Conservation (phyloP, 176 grass and related monocot genomes). For the Coix lacrymajobi region DNA sequence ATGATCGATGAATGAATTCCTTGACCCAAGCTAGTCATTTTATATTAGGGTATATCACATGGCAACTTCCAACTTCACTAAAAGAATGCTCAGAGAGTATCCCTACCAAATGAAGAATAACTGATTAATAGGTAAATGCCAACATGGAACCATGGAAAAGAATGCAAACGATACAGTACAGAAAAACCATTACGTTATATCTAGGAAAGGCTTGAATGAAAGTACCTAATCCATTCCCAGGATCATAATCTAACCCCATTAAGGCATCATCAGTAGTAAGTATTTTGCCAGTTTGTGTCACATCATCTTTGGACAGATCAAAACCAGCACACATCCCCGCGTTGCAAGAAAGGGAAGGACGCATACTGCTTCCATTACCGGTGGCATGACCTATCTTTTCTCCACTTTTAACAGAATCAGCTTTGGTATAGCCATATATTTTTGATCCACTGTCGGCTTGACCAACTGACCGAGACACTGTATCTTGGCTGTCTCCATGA, state of each 20-base stretch:
- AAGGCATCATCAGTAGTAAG: constrained; percentile 34
- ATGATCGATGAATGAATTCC: background rate
- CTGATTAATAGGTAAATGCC: background rate
- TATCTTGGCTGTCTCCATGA: constrained; percentile 86
- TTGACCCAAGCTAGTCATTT: background rate
- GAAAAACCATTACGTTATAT: constrained; percentile 1
- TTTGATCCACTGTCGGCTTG: constrained; percentile 95
- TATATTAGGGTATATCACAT: background rate
- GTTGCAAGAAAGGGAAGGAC: constrained; percentile 93
- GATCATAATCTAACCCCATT: constrained; percentile 52
- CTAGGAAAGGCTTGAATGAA: constrained; percentile 5
- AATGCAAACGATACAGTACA: constrained; percentile 8
- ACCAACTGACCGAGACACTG: constrained; percentile 67
- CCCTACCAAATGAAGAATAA: background rate
- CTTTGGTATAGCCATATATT: constrained; percentile 73
- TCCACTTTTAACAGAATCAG: constrained; percentile 92
- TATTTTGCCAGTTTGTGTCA: constrained; percentile 64
- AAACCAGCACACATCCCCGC: constrained; percentile 54
- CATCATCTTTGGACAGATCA: constrained; percentile 78
- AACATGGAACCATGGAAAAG: constrained; percentile 12
- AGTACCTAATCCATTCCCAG: constrained; percentile 64
- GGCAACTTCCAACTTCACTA: background rate
- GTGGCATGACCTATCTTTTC: constrained; percentile 63
- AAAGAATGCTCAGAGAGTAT: constrained; percentile 9
- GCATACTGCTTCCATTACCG: constrained; percentile 53